A percentile compares a stretch with the other conserved stretches of the same genome.
Evolutionary conservation across 2,329 filamentous ascomycete genomes (phyloP).

Genomic region (Amauroascus verrucosus): DNA sequence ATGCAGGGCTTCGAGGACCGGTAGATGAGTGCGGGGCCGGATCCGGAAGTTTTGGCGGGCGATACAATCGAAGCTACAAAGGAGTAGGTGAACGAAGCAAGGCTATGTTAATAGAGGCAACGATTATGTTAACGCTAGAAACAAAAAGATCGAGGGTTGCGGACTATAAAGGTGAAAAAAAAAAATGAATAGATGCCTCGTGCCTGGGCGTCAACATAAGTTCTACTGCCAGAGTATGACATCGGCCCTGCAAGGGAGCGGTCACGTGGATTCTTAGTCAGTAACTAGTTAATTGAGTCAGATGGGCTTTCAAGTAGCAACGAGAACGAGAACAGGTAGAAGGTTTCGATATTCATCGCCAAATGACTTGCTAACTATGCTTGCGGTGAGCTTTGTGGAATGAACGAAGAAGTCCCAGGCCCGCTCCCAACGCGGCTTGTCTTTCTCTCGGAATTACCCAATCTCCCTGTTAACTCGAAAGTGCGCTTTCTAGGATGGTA

Average conservation of each 20-base stretch:
- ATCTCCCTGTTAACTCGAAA: constrained; percentile 54
- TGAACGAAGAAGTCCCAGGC: constrained; percentile 34
- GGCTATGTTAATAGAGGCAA: not conserved
- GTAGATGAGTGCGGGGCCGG: constrained; percentile 1
- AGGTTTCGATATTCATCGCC: not conserved
- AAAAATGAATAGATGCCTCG: not conserved
- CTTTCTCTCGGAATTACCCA: constrained; percentile 53
- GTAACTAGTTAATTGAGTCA: not conserved
- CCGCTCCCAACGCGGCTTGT: constrained; percentile 56
- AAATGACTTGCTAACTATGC: not conserved
- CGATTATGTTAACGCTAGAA: not conserved
- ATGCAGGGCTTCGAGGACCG: not conserved
- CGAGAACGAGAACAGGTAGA: not conserved
- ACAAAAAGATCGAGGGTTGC: not conserved
- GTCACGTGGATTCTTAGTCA: not conserved
- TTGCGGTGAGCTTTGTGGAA: not conserved
- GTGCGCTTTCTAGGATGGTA: constrained; percentile 90
- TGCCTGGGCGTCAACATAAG: not conserved
- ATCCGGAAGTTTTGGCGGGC: not conserved
- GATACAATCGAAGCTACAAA: not conserved
- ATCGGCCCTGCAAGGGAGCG: not conserved
- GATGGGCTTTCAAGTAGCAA: not conserved
- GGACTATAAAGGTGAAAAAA: not conserved
- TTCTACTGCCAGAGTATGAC: not conserved
- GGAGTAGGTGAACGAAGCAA: not conserved